Evolutionary conservation across 2,329 filamentous ascomycete genomes (phyloP).

Genomic region (Lasiodiplodia citricola): DNA sequence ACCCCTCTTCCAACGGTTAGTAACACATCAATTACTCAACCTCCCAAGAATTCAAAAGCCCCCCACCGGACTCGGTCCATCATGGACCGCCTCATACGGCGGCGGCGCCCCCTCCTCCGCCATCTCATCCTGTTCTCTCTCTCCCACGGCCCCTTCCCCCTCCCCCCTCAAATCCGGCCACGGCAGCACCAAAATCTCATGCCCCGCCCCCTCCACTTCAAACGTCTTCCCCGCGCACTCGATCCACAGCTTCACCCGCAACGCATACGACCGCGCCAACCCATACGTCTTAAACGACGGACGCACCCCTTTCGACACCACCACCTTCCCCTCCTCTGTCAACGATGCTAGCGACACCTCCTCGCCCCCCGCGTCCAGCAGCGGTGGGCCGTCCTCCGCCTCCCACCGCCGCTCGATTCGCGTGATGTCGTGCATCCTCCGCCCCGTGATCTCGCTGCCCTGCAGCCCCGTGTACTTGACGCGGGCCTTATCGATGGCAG

Average conservation of each 20-base stretch:
- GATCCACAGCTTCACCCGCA: constrained; percentile 36
- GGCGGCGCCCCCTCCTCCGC: too few relatives aligned
- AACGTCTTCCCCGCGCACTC: constrained; percentile 37
- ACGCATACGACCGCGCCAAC: constrained; percentile 33
- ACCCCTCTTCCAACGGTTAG: too few relatives aligned
- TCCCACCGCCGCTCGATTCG: background rate
- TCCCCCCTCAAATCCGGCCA: background rate
- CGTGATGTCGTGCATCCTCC: background rate
- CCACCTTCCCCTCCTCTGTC: constrained; percentile 25
- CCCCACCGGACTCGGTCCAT: too few relatives aligned
- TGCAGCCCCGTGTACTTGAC: constrained; percentile 31
- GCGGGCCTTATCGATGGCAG: constrained; percentile 30
- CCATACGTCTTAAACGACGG: constrained; percentile 39
- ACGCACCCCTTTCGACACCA: constrained; percentile 26
- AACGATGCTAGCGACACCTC: background rate
- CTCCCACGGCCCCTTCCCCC: background rate
- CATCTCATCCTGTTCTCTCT: background rate
- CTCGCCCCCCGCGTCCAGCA: background rate
- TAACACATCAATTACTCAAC: too few relatives aligned
- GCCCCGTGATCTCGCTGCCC: constrained; percentile 21
- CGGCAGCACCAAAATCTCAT: constrained; percentile 28
- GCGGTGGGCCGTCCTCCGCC: background rate
- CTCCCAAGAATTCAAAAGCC: too few relatives aligned
- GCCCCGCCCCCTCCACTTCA: constrained; percentile 31
- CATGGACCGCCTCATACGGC: too few relatives aligned